Evolutionary conservation across 371 early-diverging fungal genomes (phyloP).

Genomic region (Circinella minor): DNA sequence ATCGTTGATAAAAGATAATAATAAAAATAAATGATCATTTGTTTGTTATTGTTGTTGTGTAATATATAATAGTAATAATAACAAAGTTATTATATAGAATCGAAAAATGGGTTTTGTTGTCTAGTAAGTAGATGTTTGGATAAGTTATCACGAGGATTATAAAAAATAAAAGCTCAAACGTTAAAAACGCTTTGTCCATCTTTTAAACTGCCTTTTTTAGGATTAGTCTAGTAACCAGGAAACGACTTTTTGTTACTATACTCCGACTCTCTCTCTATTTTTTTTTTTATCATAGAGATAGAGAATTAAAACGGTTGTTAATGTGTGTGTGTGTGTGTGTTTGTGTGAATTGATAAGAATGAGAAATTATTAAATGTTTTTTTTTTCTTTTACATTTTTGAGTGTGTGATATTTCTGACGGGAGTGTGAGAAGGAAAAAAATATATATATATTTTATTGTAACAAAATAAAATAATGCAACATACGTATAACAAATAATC

Average conservation of each 20-base stretch:
- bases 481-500: neutral
- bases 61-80: neutral
- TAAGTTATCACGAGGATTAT: neutral
- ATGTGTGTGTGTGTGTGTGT: too few relatives aligned
- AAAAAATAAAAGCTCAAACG: neutral
- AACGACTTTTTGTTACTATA: neutral
- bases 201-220: constrained; percentile 4
- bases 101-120: neutral
- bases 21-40: neutral
- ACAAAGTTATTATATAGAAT: neutral
- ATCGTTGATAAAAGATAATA: too few relatives aligned
- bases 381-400: neutral
- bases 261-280: neutral
- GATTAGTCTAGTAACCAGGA: neutral
- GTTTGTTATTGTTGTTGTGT: neutral
- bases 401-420: neutral
- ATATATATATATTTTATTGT: neutral
- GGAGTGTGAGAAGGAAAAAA: too few relatives aligned
- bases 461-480: neutral
- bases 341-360: neutral
- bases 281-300: neutral
- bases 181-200: constrained; percentile 2
- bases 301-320: too few relatives aligned
- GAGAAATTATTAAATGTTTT: neutral
- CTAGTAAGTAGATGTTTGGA: too few relatives aligned